These are phyloP conservation scores for Plasmodium relictum DNA, from an alignment of 169 alveolate species.

Conservation along the genomic window DNA sequence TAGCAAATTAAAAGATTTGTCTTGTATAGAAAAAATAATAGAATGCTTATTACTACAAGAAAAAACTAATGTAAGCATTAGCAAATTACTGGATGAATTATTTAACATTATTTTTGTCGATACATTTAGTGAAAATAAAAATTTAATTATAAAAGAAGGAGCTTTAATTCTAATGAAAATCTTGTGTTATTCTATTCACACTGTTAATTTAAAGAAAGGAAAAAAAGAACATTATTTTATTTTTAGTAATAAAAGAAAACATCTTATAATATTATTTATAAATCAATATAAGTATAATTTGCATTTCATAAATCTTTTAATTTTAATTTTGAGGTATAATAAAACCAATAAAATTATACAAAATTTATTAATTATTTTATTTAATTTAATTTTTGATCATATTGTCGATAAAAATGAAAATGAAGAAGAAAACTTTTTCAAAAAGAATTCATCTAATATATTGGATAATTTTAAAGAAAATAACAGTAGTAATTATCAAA, in stretches of 20 bases:
- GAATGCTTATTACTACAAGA: constrained; percentile 63
- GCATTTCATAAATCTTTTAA: constrained; percentile 45
- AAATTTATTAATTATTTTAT: constrained; percentile 31
- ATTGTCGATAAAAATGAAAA: constrained; percentile 12
- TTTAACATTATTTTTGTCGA: constrained; percentile 68
- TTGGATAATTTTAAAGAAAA: not conserved
- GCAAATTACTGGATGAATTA: constrained; percentile 59
- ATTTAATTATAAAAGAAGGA: constrained; percentile 64
- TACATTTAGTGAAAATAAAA: constrained; percentile 63
- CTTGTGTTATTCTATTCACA: constrained; percentile 40
- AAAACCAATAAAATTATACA: constrained; percentile 62
- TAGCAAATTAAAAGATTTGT: constrained; percentile 68
- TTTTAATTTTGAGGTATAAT: constrained; percentile 50
- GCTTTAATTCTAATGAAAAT: constrained; percentile 67
- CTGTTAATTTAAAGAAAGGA: constrained; percentile 52
- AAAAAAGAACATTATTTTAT: constrained; percentile 45
- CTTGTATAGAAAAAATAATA: constrained; percentile 66
- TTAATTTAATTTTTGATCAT: constrained; percentile 54
- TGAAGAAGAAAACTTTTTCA: not conserved
- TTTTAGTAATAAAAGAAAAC: constrained; percentile 62
- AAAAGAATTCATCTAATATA: not conserved
- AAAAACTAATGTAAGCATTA: constrained; percentile 26
- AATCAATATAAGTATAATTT: constrained; percentile 61
- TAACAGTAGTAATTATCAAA: not conserved
- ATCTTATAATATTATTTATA: constrained; percentile 47